A percentile compares a stretch with the other conserved stretches of the same genome.
phyloP scores from a whole-genome alignment of 2,329 filamentous ascomycete genomes.

The Leptographium procerum region DNA sequence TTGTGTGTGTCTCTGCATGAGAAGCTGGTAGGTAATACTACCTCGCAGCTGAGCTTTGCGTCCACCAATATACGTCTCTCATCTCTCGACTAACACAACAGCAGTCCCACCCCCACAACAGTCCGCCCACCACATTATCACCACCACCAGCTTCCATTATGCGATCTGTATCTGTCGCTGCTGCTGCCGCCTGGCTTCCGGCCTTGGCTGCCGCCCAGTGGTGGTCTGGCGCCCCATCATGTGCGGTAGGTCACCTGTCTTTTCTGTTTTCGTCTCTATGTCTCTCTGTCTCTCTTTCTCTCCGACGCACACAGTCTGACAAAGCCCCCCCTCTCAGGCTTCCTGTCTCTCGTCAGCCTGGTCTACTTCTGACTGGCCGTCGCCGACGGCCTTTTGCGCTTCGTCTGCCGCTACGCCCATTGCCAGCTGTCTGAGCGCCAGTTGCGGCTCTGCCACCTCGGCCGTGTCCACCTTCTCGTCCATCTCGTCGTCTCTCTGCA shows the following conservation, averaged over 20 bases:
- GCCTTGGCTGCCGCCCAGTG: not conserved
- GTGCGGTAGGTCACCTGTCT: slow-evolving; percentile 4
- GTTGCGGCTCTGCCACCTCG: slow-evolving; percentile 21
- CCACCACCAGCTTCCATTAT: not conserved
- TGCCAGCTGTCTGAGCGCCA: slow-evolving; percentile 17
- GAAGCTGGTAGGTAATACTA: not conserved
- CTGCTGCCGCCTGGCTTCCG: slow-evolving; percentile 6
- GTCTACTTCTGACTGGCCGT: slow-evolving; percentile 20
- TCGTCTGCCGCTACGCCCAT: slow-evolving; percentile 14
- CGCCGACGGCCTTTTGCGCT: slow-evolving; percentile 20
- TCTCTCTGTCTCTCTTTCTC: not conserved
- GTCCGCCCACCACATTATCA: too few species aligned
- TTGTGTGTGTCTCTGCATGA: too few species aligned
- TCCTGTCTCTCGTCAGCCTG: slow-evolving; percentile 30
- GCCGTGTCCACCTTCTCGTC: slow-evolving; percentile 19
- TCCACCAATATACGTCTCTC: too few species aligned
- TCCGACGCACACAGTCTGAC: not conserved
- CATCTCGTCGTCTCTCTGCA: slow-evolving; percentile 29
- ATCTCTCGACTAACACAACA: not conserved
- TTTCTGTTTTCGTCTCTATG: not conserved
- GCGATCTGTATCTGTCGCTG: not conserved
- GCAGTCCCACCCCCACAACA: not conserved
- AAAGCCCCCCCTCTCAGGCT: slow-evolving; percentile 19
- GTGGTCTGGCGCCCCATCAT: slow-evolving; percentile 1
- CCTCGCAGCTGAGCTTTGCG: not conserved